phyloP scores from a whole-genome alignment of 116 monocot species.

The Cymodocea nodosa region DNA sequence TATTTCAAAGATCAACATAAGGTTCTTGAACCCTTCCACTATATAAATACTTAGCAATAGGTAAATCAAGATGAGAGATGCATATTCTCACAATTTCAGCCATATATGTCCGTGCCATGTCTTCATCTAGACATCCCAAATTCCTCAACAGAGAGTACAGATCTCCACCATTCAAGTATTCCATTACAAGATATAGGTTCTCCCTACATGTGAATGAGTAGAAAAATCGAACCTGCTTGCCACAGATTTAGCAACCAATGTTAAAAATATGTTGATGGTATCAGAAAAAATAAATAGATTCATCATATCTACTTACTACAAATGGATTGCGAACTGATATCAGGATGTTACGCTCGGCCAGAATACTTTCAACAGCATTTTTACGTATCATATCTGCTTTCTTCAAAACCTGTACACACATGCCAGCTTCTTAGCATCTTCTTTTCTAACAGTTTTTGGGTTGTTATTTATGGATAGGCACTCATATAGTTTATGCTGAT shows the following conservation, averaged over 20 bases:
- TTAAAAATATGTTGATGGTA: not conserved
- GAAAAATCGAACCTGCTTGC: slow-evolving; percentile 87
- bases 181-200: slow-evolving; percentile 98
- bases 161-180: slow-evolving; percentile 96
- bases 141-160: slow-evolving; percentile 91
- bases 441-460: not conserved
- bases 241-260: slow-evolving; percentile 3
- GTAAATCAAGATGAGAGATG: not conserved
- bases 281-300: not conserved
- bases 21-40: not conserved
- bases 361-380: slow-evolving; percentile 97
- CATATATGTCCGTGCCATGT: slow-evolving; percentile 81
- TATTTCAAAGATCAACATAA: not conserved
- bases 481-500: not conserved
- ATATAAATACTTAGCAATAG: not conserved
- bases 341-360: slow-evolving; percentile 90
- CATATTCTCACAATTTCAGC: slow-evolving; percentile 74
- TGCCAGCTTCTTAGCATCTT: slow-evolving; percentile 1
- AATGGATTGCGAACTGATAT: slow-evolving; percentile 96
- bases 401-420: slow-evolving; percentile 62
- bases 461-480: not conserved
- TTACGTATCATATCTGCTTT: slow-evolving; percentile 96
- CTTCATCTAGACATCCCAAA: slow-evolving; percentile 88
- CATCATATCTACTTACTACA: slow-evolving; percentile 48
- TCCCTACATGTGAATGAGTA: slow-evolving; percentile 99